A percentile compares a stretch with the other conserved stretches of the same genome.
phyloP scores from a whole-genome alignment of 768 basidiomycete species.

The Phylloporus sp. region DNA sequence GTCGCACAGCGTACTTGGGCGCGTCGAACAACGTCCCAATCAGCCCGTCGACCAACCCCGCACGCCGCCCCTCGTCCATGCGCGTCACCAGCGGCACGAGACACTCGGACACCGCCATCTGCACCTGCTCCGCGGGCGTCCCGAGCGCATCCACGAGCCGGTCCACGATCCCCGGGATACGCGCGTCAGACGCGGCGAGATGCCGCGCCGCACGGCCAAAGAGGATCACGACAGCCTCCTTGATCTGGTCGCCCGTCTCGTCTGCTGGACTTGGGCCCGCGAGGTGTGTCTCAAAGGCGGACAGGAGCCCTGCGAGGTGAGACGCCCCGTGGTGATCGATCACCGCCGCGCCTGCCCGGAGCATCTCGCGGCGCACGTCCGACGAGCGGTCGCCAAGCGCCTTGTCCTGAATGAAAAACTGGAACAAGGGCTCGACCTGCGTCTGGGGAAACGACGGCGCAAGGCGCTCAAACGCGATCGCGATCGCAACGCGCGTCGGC shows the following conservation, averaged over 20 bases:
- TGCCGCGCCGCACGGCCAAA: conserved; percentile 91
- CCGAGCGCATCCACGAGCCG: conserved; percentile 83
- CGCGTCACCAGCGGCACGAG: conserved; percentile 78
- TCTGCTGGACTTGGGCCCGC: conserved; percentile 47
- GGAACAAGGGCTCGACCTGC: conserved; percentile 68
- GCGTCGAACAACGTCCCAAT: conserved; percentile 73
- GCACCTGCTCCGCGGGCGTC: conserved; percentile 94
- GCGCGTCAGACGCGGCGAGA: conserved; percentile 67
- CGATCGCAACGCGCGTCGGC: conserved; percentile 73
- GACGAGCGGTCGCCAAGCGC: conserved; percentile 81
- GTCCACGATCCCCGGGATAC: conserved; percentile 78
- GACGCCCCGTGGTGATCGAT: conserved; percentile 79
- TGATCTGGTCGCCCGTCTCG: conserved; percentile 80
- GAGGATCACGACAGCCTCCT: conserved; percentile 91
- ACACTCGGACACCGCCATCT: conserved; percentile 94
- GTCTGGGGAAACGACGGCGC: conserved; percentile 59
- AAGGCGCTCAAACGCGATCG: conserved; percentile 59
- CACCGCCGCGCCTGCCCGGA: conserved; percentile 74
- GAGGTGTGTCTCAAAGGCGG: conserved; percentile 77
- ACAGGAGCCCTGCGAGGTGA: conserved; percentile 68
- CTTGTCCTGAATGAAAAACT: conserved; percentile 79
- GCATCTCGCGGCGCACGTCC: conserved; percentile 82
- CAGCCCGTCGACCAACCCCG: conserved; percentile 66
- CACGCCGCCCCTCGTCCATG: conserved; percentile 43
- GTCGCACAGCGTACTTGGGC: conserved; percentile 84